Conservation (phyloP, 2,329 filamentous ascomycete genomes). For the Escovopsis sp. region DNA sequence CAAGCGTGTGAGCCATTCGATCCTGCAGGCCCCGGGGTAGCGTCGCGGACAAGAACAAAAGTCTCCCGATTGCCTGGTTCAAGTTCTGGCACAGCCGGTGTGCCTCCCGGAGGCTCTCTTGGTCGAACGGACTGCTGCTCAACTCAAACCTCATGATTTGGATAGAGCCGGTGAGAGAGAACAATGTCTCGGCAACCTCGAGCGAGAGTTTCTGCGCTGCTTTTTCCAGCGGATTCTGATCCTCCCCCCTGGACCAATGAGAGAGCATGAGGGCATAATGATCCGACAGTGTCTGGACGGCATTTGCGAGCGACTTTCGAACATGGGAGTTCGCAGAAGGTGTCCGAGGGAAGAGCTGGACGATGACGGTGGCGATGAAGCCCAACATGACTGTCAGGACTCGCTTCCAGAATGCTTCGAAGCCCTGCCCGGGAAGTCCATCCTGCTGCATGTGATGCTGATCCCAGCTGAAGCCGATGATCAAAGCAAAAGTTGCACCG, state of each 20-base stretch:
- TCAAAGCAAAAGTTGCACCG: conserved; percentile 25
- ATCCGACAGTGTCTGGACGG: conserved; percentile 27
- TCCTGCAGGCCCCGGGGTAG: conserved; percentile 26
- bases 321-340: conserved; percentile 31
- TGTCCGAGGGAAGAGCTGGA: conserved; percentile 31
- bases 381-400: conserved; percentile 29
- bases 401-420: conserved; percentile 33
- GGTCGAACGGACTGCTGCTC: conserved; percentile 17
- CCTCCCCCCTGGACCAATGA: conserved; percentile 23
- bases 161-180: conserved; percentile 13
- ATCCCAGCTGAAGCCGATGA: conserved; percentile 33
- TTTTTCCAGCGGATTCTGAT: conserved; percentile 15
- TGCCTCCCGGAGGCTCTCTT: conserved; percentile 15
- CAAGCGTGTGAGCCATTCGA: conserved; percentile 22
- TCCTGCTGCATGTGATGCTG: conserved; percentile 27
- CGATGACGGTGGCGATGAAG: conserved; percentile 25
- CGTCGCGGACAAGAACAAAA: conserved; percentile 18
- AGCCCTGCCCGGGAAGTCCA: conserved; percentile 31
- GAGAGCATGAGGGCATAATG: conserved; percentile 35
- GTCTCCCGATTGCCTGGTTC: conserved; percentile 19
- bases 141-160: conserved; percentile 16
- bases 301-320: conserved; percentile 28
- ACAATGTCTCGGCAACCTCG: conserved; percentile 15
- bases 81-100: conserved; percentile 17
- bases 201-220: conserved; percentile 17